Evolutionary conservation across 1,284 basidiomycete species (phyloP), one percentile per base, ranked within the genome.

Genomic region (Caloboletus firmus): DNA sequence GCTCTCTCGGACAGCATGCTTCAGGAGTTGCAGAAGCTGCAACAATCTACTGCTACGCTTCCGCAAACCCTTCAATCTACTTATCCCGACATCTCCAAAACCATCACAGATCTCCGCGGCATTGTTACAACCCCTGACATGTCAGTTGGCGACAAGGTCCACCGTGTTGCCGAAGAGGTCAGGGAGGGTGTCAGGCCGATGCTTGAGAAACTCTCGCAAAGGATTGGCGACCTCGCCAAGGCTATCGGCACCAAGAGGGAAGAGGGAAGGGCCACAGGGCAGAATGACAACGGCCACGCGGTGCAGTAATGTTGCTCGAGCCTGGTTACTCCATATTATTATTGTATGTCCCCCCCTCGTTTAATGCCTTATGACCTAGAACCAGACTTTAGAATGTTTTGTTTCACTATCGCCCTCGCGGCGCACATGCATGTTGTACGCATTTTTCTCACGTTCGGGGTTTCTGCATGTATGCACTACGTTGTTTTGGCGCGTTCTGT

Each of bases 1-100:
- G 57, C 72, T 3, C 79, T 88, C 35, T 85, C 84, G 45, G 80
- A 85, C 55, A 80, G 71, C 45, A 83, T 90, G 82, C 69, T 88
- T 44, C 51, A 66, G 22, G 84, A 89, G 60, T 76, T 90, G 42
- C 79, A 83, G 59, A 82, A 79, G 53, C 74, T 90, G 42, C 87
- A 87, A 66, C 64, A 77, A 13, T 83, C 85, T 15, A 80, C 83
- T 31, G 66, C 78, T 5, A 66, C 78, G 4, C 75, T 87, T 40
- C 79, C 84, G 8, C 67, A 79, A 0, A 79, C 83, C 32, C 71
- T 87, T 31, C 82, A 84, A 60, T 66, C 76, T 4, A 75, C 78
- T 5, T 78, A 81, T 63, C 71, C 78, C 15, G 76, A 78, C 49
- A 74, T 88, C 37, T 72, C 76, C 18, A 69, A 72, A 41, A 76